Evolutionary conservation across 1,139 yeast genomes (phyloP).

Genomic region (Spencermartinsiella ligniputridi): DNA sequence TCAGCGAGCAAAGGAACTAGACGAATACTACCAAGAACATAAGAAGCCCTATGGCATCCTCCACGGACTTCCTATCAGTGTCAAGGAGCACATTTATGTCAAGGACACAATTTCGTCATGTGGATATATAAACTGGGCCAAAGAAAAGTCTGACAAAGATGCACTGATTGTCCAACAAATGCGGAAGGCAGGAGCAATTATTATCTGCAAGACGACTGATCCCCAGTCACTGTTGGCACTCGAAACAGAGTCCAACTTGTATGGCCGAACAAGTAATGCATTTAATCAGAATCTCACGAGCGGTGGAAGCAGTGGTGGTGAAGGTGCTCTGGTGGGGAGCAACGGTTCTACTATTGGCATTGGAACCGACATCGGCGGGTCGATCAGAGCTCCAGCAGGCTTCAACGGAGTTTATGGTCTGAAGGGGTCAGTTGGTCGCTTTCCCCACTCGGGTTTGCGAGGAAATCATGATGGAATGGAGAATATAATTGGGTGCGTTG

Average conservation of each 20-base stretch:
- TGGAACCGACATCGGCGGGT: slow-evolving; percentile 79
- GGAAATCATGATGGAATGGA: slow-evolving; percentile 43
- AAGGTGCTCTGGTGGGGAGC: slow-evolving; percentile 49
- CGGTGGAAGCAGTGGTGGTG: slow-evolving; percentile 78
- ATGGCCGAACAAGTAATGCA: slow-evolving; percentile 55
- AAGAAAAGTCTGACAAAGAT: slow-evolving; percentile 1
- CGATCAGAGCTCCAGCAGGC: slow-evolving; percentile 73
- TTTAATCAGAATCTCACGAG: slow-evolving; percentile 48
- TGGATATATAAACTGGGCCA: slow-evolving; percentile 11
- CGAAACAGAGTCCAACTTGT: slow-evolving; percentile 44
- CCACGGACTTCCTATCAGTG: slow-evolving; percentile 52
- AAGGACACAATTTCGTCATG: slow-evolving; percentile 34
- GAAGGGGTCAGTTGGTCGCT: slow-evolving; percentile 55
- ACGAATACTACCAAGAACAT: slow-evolving; percentile 32
- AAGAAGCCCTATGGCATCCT: slow-evolving; percentile 44
- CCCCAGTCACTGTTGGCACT: slow-evolving; percentile 53
- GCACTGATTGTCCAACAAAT: slow-evolving; percentile 1
- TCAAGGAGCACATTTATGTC: slow-evolving; percentile 59
- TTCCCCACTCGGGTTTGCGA: slow-evolving; percentile 31
- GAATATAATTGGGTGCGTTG: slow-evolving; percentile 25
- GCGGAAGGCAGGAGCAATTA: slow-evolving; percentile 48
- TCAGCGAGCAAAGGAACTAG: slow-evolving; percentile 38
- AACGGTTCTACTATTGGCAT: slow-evolving; percentile 61
- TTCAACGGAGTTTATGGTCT: slow-evolving; percentile 63
- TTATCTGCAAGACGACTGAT: slow-evolving; percentile 53